A percentile compares a stretch with the other conserved stretches of the same genome.
Conservation (phyloP, 2,329 filamentous ascomycete genomes). For the Orbilia quercus region DNA sequence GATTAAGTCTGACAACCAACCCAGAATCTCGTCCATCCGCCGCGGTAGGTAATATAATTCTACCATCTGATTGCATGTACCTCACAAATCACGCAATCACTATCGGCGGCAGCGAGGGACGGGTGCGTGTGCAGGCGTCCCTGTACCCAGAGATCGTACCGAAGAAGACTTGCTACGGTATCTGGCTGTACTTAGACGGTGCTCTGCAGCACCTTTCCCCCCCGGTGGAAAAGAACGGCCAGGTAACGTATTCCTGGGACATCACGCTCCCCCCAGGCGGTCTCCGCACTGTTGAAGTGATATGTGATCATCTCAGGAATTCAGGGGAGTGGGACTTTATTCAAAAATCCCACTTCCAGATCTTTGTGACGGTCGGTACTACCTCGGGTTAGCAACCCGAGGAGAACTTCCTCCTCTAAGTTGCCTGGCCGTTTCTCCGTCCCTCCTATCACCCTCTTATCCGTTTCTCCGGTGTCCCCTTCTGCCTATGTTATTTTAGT, state of each 20-base stretch:
- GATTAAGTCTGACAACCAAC: background rate
- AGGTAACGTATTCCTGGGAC: constrained; percentile 8
- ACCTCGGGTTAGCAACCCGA: background rate
- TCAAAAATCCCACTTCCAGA: constrained; percentile 38
- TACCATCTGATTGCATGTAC: constrained; percentile 16
- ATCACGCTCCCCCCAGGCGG: constrained; percentile 8
- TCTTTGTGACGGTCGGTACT: background rate
- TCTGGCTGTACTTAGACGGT: constrained; percentile 16
- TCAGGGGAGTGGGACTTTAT: constrained; percentile 11
- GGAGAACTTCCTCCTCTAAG: background rate
- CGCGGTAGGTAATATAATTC: background rate
- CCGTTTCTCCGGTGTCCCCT: no score
- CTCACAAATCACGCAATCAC: constrained; percentile 4
- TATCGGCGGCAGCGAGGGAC: background rate
- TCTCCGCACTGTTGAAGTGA: constrained; percentile 14
- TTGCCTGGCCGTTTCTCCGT: no score
- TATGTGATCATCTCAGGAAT: constrained; percentile 24
- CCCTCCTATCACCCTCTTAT: no score
- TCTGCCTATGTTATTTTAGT: no score
- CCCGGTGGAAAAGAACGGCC: background rate
- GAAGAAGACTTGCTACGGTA: constrained; percentile 17
- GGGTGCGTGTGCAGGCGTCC: constrained; percentile 16
- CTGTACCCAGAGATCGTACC: constrained; percentile 7
- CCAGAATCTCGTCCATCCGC: background rate
- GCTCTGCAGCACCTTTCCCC: background rate